A percentile compares a stretch with the other conserved stretches of the same genome.
phyloP scores from a whole-genome alignment of 2,329 filamentous ascomycete species.

The Biscogniauxia marginata region DNA sequence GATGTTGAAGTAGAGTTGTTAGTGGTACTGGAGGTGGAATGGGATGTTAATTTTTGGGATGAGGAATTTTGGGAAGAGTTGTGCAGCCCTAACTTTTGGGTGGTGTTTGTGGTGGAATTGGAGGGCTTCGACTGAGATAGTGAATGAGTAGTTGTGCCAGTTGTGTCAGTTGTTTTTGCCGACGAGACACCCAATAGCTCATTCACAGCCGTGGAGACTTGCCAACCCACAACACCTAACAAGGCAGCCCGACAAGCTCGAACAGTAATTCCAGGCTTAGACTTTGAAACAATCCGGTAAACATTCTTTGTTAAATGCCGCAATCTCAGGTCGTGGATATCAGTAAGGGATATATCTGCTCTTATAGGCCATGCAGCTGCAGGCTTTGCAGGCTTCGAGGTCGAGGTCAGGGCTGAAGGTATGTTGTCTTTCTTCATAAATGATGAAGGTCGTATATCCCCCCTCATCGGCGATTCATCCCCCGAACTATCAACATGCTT shows the following conservation, averaged over 20 bases:
- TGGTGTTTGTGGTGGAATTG: neutral
- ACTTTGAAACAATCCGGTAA: constrained; percentile 28
- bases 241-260: constrained; percentile 31
- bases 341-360: constrained; percentile 25
- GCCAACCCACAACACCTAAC: constrained; percentile 24
- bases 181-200: constrained; percentile 13
- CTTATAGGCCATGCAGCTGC: constrained; percentile 13
- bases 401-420: neutral
- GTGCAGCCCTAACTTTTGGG: constrained; percentile 3
- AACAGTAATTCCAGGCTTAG: constrained; percentile 25
- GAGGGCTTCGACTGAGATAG: too few species aligned
- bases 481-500: constrained; percentile 33
- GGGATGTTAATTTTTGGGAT: neutral
- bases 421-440: constrained; percentile 27
- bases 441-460: constrained; percentile 33
- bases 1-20: constrained; percentile 13
- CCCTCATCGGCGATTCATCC: constrained; percentile 31
- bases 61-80: constrained; percentile 10
- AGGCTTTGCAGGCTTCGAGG: constrained; percentile 9
- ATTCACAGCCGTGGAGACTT: constrained; percentile 27
- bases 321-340: constrained; percentile 32
- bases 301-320: constrained; percentile 31
- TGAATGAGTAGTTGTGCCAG: neutral
- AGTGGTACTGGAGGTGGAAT: constrained; percentile 7
- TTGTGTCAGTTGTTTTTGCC: neutral